These are phyloP conservation scores for Podospora pseudoanserina DNA, from an alignment of 495 filamentous ascomycete genomes.

Conservation along the genomic window DNA sequence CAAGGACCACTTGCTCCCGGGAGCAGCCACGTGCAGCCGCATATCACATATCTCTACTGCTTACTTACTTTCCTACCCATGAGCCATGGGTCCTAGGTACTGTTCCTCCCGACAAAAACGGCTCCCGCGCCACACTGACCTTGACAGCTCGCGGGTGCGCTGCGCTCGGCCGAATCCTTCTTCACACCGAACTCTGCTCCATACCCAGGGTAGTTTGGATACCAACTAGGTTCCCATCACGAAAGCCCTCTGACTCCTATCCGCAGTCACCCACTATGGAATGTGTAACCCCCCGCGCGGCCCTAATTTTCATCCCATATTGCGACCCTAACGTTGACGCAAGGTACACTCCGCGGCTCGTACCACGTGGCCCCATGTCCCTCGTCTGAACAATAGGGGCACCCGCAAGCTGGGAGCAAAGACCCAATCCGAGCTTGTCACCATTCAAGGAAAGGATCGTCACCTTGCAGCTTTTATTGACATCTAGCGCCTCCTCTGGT, in stretches of 20 bases:
- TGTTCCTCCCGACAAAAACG: background rate
- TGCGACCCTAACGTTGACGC: background rate
- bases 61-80: background rate
- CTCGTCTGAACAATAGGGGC: background rate
- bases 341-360: background rate
- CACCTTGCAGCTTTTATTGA: background rate
- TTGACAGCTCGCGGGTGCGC: background rate
- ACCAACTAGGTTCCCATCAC: background rate
- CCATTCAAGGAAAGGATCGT: background rate
- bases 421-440: background rate
- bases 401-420: background rate
- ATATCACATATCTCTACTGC: background rate
- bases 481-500: background rate
- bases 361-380: background rate
- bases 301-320: background rate
- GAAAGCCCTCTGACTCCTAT: background rate
- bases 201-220: background rate
- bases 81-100: background rate
- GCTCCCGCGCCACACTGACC: background rate
- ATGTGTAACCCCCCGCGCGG: background rate
- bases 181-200: background rate
- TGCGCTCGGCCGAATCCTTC: background rate
- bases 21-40: background rate
- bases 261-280: background rate
- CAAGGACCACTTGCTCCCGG: background rate